These are phyloP conservation scores for Marchantia paleacea DNA, from an alignment of 225 moss, liverwort and hornwort genomes.

Conservation along the genomic window DNA sequence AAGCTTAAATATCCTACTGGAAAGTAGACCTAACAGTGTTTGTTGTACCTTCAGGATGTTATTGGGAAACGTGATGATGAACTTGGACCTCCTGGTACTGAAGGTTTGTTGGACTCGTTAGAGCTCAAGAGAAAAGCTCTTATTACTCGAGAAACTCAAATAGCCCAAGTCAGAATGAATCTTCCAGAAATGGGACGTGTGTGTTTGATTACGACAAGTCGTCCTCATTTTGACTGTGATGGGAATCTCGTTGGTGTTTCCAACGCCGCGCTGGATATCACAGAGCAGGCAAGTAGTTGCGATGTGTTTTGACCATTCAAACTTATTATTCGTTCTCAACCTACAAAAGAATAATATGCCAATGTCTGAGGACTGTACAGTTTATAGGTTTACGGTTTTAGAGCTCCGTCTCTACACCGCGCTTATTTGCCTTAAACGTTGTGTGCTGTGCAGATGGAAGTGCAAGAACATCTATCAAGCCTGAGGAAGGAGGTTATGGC, in stretches of 20 bases:
- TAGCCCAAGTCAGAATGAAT: conserved; percentile 15
- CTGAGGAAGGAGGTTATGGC: conserved; percentile 22
- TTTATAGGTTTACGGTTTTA: not conserved
- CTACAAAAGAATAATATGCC: not conserved
- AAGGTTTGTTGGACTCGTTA: conserved; percentile 15
- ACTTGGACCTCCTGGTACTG: conserved; percentile 14
- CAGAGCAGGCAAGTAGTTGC: conserved; percentile 13
- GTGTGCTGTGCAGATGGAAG: conserved; percentile 21
- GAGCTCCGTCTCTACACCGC: not conserved
- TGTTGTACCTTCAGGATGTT: conserved; percentile 15
- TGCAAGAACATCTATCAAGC: conserved; percentile 12
- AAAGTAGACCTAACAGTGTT: not conserved
- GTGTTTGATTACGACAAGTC: conserved; percentile 26
- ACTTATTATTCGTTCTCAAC: not conserved
- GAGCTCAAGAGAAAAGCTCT: conserved; percentile 25
- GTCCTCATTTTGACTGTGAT: conserved; percentile 23
- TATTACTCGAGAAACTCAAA: conserved; percentile 6
- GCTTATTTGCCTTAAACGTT: not conserved
- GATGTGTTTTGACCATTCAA: not conserved
- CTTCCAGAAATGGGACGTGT: conserved; percentile 7
- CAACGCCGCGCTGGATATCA: conserved; percentile 22
- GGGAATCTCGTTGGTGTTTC: conserved; percentile 26
- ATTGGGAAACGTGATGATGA: conserved; percentile 31
- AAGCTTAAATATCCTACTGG: too few species aligned
- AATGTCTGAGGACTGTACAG: not conserved